These are phyloP conservation scores for Pseudoneurospora amorphoporcata DNA, from an alignment of 495 filamentous ascomycete genomes.

Conservation along the genomic window DNA sequence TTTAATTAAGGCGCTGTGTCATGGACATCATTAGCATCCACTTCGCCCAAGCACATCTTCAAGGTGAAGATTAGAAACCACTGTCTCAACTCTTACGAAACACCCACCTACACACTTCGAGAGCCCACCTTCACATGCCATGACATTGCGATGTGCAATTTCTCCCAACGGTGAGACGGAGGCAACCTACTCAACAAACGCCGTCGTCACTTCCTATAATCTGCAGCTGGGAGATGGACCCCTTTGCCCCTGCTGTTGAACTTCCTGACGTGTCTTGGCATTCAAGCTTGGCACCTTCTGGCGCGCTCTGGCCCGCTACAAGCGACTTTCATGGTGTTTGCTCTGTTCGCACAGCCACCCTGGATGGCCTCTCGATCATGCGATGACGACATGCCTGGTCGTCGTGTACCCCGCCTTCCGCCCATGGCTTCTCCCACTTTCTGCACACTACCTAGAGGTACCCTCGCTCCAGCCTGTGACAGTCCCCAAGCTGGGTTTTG, in stretches of 20 bases:
- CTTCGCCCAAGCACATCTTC: background rate
- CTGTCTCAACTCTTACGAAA: background rate
- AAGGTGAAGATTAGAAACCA: too few species aligned
- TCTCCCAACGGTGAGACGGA: background rate
- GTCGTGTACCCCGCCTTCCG: constrained; percentile 3
- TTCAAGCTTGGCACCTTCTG: background rate
- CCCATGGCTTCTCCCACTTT: background rate
- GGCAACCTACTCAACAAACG: background rate
- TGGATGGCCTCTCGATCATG: constrained; percentile 6
- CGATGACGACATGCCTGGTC: constrained; percentile 22
- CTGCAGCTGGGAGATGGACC: background rate
- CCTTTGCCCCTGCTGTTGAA: background rate
- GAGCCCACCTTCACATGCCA: background rate
- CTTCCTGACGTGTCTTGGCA: background rate
- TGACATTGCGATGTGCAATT: background rate
- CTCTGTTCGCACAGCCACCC: constrained; percentile 11
- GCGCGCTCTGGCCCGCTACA: background rate
- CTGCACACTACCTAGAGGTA: background rate
- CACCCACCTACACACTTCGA: background rate
- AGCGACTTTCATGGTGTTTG: background rate
- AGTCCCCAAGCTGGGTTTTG: background rate
- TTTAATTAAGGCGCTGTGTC: background rate
- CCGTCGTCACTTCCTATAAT: background rate
- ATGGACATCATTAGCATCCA: background rate
- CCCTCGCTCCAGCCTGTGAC: constrained; percentile 1